Base-by-base conservation (phyloP, 2,329 filamentous ascomycete genomes). In the Aureobasidium sp. region DNA sequence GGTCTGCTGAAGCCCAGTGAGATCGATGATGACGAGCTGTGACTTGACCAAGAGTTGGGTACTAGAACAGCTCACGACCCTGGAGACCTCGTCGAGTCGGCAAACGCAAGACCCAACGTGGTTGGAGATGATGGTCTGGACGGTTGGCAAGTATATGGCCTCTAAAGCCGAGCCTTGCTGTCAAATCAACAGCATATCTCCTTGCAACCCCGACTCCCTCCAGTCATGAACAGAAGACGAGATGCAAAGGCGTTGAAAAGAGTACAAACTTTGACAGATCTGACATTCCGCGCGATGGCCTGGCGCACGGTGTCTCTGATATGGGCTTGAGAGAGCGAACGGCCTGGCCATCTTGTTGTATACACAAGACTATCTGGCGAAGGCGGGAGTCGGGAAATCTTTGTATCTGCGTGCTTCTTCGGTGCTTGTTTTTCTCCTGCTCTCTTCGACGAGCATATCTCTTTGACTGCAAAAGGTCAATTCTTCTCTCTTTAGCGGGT, bases 1-100 rank as follows among this genome's bases (percentile, higher is more conserved):
- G 94, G 95, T 70, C 81, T 99, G 64, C 81, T 99, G 71, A 97
- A 99, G 81, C 95, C 94, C 54, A 94, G 91, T n/a, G 94, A 99
- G 74, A 84, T 99, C 72, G 93, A 91, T 57, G 86, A 88, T 64
- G 77, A 82, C 70, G 89, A 92, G 77, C 82, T 92, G 76, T 97
- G 91, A 96, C 90, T 92, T 65, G 78, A 84, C 67, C 71, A 76
- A 69, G 76, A 76, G 65, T 71, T 76, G 64, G 69, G 68, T 37
- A 68, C 69, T 54, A 64, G 64, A 62, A 68, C 66, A 66, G 71
- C 74, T 44, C 71, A 64, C 48, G 61, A 66, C 36, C 49, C 58
- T 14, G 51, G 61, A 14, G 36, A 41, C 2, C 21, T 25, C 45
- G 30, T 41, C 25, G 32, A 16, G 36, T 36, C 34, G 29, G 45